These are phyloP conservation scores for Cadophora malorum DNA, from an alignment of 2,329 filamentous ascomycete genomes.

Conservation along the genomic window DNA sequence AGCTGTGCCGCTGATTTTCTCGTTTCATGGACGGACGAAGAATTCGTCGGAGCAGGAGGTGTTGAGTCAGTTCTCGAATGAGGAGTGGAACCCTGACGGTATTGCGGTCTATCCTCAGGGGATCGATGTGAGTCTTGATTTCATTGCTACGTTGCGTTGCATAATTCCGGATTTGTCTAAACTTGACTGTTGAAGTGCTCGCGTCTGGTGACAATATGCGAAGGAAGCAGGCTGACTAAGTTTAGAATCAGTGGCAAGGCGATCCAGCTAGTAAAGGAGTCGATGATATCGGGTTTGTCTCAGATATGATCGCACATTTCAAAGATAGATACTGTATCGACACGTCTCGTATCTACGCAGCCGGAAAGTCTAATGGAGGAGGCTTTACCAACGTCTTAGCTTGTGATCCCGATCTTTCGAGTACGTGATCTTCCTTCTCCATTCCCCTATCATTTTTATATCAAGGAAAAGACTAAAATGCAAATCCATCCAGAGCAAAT, in stretches of 20 bases:
- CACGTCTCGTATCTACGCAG: constrained; percentile 50
- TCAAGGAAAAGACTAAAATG: neutral
- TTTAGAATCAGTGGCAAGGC: constrained; percentile 52
- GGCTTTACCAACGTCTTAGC: constrained; percentile 52
- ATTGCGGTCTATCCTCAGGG: constrained; percentile 56
- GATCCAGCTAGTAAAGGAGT: constrained; percentile 46
- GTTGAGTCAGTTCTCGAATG: constrained; percentile 47
- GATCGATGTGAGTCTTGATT: constrained; percentile 42
- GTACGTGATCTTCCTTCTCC: neutral
- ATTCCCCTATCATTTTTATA: too few species aligned
- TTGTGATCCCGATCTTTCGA: constrained; percentile 46
- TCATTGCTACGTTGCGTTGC: too few species aligned
- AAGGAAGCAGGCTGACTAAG: neutral
- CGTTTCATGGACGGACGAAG: constrained; percentile 53
- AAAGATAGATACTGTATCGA: constrained; percentile 51
- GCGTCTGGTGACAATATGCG: too few species aligned
- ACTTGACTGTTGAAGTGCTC: too few species aligned
- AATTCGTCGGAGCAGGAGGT: constrained; percentile 46
- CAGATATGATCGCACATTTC: constrained; percentile 45
- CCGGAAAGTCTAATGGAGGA: constrained; percentile 55
- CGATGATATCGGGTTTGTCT: constrained; percentile 54
- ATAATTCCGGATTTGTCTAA: too few species aligned
- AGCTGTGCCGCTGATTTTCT: constrained; percentile 49
- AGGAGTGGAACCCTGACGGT: constrained; percentile 46
- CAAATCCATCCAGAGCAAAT: constrained; percentile 45